These are phyloP conservation scores for Solanum tarapatanum DNA, from an alignment of 257 asterid genomes.

Conservation along the genomic window DNA sequence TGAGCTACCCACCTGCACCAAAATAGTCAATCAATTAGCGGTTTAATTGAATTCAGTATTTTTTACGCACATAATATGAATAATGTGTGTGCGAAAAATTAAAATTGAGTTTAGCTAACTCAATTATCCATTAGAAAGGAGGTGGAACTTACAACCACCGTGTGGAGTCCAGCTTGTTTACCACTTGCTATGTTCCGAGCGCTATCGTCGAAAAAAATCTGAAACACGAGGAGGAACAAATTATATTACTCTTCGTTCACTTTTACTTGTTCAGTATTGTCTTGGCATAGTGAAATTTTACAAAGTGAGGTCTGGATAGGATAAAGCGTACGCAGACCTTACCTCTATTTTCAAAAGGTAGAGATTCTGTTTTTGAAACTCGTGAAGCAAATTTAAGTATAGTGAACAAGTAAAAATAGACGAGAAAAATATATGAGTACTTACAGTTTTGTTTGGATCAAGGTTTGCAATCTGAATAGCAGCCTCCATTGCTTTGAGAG, in stretches of 20 bases:
- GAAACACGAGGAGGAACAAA: not conserved
- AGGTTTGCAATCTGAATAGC: slow-evolving; percentile 55
- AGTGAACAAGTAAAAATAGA: not conserved
- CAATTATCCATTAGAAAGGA: not conserved
- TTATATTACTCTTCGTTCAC: not conserved
- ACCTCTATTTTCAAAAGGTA: no score
- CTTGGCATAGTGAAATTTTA: no score
- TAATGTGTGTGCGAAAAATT: not conserved
- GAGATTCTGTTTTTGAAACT: not conserved
- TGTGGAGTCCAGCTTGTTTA: slow-evolving; percentile 66
- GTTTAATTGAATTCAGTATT: not conserved
- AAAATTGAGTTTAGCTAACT: no score
- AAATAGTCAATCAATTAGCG: not conserved
- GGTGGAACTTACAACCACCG: slow-evolving; percentile 43
- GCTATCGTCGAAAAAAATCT: slow-evolving; percentile 88
- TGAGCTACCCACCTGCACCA: slow-evolving; percentile 66
- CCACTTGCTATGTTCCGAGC: slow-evolving; percentile 61
- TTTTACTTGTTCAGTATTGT: not conserved
- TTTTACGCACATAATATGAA: not conserved
- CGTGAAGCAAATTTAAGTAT: not conserved
- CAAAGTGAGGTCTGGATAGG: not conserved
- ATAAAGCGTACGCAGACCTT: not conserved
- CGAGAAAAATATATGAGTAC: not conserved
- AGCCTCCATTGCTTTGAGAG: slow-evolving; percentile 53
- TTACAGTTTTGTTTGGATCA: slow-evolving; percentile 71